A percentile compares a stretch with the other conserved stretches of the same genome.
Conservation (phyloP, 176 grass and related monocot genomes). For the Hordeum marinum region DNA sequence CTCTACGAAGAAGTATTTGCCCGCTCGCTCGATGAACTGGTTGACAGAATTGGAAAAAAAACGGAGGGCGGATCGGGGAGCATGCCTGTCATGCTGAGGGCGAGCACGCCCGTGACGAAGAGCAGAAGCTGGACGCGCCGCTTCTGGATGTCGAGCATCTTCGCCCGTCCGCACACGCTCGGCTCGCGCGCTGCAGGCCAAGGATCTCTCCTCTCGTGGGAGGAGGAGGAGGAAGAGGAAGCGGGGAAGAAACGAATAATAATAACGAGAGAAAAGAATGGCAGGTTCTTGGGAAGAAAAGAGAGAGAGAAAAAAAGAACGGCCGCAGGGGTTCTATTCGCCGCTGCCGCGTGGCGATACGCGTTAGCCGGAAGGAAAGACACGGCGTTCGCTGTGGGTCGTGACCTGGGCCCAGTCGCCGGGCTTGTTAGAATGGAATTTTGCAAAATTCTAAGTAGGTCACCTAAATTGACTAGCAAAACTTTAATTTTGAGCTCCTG, state of each 20-base stretch:
- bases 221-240: background rate
- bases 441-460: background rate
- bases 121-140: slow-evolving; percentile 75
- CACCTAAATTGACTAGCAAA: background rate
- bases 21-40: background rate
- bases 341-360: slow-evolving; percentile 25
- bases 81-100: slow-evolving; percentile 91
- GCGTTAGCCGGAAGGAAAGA: background rate
- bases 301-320: background rate
- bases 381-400: background rate
- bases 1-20: background rate
- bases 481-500: background rate
- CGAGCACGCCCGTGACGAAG: slow-evolving; percentile 50
- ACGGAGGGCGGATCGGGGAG: background rate
- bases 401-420: background rate
- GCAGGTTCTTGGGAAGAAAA: background rate
- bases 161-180: background rate
- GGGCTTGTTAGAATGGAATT: background rate
- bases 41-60: background rate
- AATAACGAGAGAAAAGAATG: background rate
- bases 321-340: background rate
- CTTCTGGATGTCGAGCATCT: slow-evolving; percentile 78
- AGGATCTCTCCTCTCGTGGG: background rate
- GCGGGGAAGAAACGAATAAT: background rate
- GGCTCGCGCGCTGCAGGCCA: background rate